Evolutionary conservation across 352 stramenopile genomes (phyloP).

Genomic region (Phytophthora agathidicida): DNA sequence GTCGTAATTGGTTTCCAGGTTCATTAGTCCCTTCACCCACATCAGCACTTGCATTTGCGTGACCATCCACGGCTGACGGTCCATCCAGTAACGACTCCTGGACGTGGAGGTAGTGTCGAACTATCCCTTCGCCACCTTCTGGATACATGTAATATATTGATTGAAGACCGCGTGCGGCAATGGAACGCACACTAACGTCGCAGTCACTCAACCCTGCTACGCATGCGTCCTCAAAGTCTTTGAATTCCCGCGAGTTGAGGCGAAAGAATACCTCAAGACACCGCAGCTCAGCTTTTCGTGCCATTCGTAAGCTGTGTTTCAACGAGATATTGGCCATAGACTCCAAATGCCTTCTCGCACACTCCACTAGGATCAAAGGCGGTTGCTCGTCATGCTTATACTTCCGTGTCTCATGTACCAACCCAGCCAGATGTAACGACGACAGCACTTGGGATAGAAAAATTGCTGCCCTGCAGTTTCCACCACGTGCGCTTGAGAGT

Average conservation of each 20-base stretch:
- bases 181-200: conserved; percentile 60
- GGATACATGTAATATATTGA: conserved; percentile 86
- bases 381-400: conserved; percentile 57
- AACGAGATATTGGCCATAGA: conserved; percentile 12
- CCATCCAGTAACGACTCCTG: conserved; percentile 34
- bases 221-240: conserved; percentile 53
- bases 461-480: conserved; percentile 39
- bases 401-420: conserved; percentile 64
- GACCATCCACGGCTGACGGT: conserved; percentile 5
- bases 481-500: conserved; percentile 24
- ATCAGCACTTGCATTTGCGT: neutral
- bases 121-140: conserved; percentile 63
- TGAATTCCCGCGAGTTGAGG: conserved; percentile 57
- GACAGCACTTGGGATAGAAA: conserved; percentile 64
- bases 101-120: conserved; percentile 55
- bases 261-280: conserved; percentile 77
- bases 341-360: conserved; percentile 44
- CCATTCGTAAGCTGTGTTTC: conserved; percentile 32
- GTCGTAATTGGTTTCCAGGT: conserved; percentile 7
- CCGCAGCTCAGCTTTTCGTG: conserved; percentile 45
- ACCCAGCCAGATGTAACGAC: conserved; percentile 47
- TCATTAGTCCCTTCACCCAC: neutral
- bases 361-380: conserved; percentile 50
- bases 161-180: conserved; percentile 56
- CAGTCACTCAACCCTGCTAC: conserved; percentile 56